Evolutionary conservation across 1,284 basidiomycete genomes (phyloP).

Genomic region (Coniophora puteana): DNA sequence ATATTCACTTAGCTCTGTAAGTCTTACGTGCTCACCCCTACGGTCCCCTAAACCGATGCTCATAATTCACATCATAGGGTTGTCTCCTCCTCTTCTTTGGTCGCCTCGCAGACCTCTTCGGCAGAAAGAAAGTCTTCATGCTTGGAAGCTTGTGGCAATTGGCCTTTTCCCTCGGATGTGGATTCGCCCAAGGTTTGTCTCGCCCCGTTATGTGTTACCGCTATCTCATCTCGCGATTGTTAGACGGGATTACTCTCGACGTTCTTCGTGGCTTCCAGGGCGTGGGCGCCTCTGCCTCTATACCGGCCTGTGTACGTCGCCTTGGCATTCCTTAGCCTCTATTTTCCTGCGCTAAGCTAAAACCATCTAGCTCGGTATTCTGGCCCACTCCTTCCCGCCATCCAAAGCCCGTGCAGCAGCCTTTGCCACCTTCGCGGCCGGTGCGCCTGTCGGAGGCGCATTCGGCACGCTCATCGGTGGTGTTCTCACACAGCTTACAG

Average conservation of each 20-base stretch:
- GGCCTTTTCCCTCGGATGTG: constrained; percentile 50
- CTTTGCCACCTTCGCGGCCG: constrained; percentile 75
- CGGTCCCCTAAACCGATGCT: constrained; percentile 7
- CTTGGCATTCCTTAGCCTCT: neutral
- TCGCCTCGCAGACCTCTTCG: constrained; percentile 69
- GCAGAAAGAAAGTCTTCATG: constrained; percentile 60
- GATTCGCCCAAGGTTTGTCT: constrained; percentile 47
- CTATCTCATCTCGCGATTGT: neutral
- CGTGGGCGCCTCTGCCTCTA: constrained; percentile 62
- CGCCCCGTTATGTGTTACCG: neutral
- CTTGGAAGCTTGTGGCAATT: constrained; percentile 45
- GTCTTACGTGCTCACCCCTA: constrained; percentile 17
- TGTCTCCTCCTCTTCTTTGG: constrained; percentile 73
- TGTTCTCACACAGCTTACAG: constrained; percentile 62
- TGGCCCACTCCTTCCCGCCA: constrained; percentile 72
- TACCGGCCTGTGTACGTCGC: constrained; percentile 61
- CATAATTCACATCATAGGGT: constrained; percentile 40
- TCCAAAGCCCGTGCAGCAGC: constrained; percentile 64
- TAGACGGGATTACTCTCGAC: constrained; percentile 54
- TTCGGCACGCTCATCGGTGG: constrained; percentile 71
- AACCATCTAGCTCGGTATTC: constrained; percentile 62
- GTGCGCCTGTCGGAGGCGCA: constrained; percentile 75
- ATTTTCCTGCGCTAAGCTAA: neutral
- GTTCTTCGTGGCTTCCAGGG: constrained; percentile 72
- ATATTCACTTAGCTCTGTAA: constrained; percentile 46